phyloP scores from a whole-genome alignment of 2,329 filamentous ascomycete genomes.

The Calonectria hawksworthii region DNA sequence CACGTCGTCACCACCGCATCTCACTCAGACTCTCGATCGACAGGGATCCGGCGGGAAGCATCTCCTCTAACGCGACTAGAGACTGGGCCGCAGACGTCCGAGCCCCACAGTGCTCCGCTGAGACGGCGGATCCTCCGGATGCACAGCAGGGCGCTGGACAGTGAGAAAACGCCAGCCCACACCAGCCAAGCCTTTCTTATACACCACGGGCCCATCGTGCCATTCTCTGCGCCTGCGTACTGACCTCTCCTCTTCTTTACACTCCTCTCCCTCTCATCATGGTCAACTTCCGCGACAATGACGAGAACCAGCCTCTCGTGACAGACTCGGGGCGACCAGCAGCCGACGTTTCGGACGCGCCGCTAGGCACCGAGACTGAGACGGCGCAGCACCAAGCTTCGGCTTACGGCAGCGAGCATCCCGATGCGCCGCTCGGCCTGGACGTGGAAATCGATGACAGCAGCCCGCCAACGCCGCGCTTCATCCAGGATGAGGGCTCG shows the following conservation, averaged over 20 bases:
- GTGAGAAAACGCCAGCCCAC: slow-evolving; percentile 20
- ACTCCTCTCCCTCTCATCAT: slow-evolving; percentile 39
- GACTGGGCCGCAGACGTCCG: not conserved
- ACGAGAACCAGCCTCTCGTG: slow-evolving; percentile 58
- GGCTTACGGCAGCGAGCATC: slow-evolving; percentile 48
- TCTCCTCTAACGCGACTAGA: slow-evolving; percentile 6
- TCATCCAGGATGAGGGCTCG: slow-evolving; percentile 67
- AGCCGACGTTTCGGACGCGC: slow-evolving; percentile 44
- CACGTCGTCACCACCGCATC: not conserved
- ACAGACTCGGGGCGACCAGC: slow-evolving; percentile 49
- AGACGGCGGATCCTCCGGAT: slow-evolving; percentile 25
- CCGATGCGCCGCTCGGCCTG: slow-evolving; percentile 59
- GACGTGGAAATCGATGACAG: slow-evolving; percentile 59
- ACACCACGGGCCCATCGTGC: slow-evolving; percentile 10
- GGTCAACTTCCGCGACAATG: slow-evolving; percentile 48
- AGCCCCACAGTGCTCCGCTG: slow-evolving; percentile 18
- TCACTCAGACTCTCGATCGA: not conserved
- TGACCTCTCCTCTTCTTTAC: not conserved
- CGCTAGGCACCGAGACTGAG: slow-evolving; percentile 36
- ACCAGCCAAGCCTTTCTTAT: slow-evolving; percentile 27
- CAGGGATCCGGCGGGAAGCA: slow-evolving; percentile 3
- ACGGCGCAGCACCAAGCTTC: slow-evolving; percentile 30
- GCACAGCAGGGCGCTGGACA: slow-evolving; percentile 5
- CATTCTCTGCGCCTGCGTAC: not conserved
- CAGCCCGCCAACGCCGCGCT: slow-evolving; percentile 67